Conservation (phyloP, 495 filamentous ascomycete genomes). For the Schizothecium vesticola region DNA sequence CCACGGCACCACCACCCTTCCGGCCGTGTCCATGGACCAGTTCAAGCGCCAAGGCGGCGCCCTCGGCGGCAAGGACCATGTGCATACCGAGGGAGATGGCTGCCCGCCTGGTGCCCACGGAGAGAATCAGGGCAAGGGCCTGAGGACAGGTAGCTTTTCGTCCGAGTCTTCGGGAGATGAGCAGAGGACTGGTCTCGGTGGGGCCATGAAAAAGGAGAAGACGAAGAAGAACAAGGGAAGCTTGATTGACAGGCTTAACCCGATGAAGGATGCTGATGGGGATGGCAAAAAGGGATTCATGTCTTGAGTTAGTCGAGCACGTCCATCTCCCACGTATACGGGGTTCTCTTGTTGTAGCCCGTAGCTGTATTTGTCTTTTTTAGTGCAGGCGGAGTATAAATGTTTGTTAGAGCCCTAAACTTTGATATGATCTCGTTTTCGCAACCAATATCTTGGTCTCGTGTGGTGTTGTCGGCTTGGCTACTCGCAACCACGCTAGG, state of each 20-base stretch:
- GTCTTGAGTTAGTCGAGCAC: too few relatives aligned
- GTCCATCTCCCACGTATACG: too few relatives aligned
- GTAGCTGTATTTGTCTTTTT: too few relatives aligned
- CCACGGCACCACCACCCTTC: constrained; percentile 53
- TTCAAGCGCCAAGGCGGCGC: constrained; percentile 54
- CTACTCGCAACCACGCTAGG: too few relatives aligned
- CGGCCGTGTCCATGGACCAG: constrained; percentile 55
- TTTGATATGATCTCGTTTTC: too few relatives aligned
- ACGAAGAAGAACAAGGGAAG: constrained; percentile 26
- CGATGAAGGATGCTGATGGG: constrained; percentile 33
- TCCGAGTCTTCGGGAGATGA: too few relatives aligned
- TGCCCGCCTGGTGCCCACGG: constrained; percentile 24
- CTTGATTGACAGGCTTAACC: constrained; percentile 45
- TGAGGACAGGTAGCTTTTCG: constrained; percentile 10
- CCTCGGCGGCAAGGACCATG: constrained; percentile 46
- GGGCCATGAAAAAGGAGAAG: constrained; percentile 4
- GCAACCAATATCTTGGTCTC: too few relatives aligned
- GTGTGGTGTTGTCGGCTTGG: too few relatives aligned
- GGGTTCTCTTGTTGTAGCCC: too few relatives aligned
- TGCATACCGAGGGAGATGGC: constrained; percentile 52
- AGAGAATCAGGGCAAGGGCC: constrained; percentile 2
- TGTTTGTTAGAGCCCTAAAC: too few relatives aligned
- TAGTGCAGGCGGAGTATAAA: too few relatives aligned
- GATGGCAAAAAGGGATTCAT: too few relatives aligned
- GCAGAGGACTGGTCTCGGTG: neutral